Base-by-base conservation (phyloP, 495 filamentous ascomycete species). In the Annulohypoxylon nitens region DNA sequence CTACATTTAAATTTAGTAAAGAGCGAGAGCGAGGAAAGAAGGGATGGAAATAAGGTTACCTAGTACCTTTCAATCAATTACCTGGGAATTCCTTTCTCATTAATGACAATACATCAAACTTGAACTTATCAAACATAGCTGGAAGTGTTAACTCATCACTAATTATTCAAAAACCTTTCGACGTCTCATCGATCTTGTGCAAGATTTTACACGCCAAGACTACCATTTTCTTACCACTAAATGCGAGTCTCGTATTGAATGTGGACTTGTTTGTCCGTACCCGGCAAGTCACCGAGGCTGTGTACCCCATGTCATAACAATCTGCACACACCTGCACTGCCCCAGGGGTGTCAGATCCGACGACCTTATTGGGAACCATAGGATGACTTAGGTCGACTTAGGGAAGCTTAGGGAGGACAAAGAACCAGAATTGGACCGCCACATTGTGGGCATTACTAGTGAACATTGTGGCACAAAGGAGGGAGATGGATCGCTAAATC, bases 301-400 rank as follows among this genome's bases (percentile, higher is more conserved):
- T 43, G 57, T 11, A 60, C 20, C 57, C 57, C 34, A 41, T 39
- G 36, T 43, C 57, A 60, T 41, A 60, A 60, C 55, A 11, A 18
- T 47, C 43, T 47, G 43, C 43, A 33, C 25, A 33, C 14, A 54
- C 57, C 8, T 36, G 57, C 57, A 60, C 57, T 60, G 57, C 57
- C 57, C 37, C 57, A 60, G 53, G 53, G 53, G 53, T 55, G 51
- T 55, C 23, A 55, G 51, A 55, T 55, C 55, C 36, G 33, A n/a
- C 34, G 36, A 41, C 34, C 34, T 16, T 16, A 12, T 57, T n/a
- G 26, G 53, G 4, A 57, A 16, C 26, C 53, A 25, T 36, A 57
- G 33, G 33, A 10, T n/a, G 14, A 57, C 53, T 57, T 37, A 58
- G 53, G 33, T 4, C 36, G 36, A 39, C 36, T 39, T 39, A 39